Percentiles rank a stretch among this genome's conserved stretches.
Conservation (phyloP, 139 green algal genomes). For the Chlamydomonas asymmetrica region DNA sequence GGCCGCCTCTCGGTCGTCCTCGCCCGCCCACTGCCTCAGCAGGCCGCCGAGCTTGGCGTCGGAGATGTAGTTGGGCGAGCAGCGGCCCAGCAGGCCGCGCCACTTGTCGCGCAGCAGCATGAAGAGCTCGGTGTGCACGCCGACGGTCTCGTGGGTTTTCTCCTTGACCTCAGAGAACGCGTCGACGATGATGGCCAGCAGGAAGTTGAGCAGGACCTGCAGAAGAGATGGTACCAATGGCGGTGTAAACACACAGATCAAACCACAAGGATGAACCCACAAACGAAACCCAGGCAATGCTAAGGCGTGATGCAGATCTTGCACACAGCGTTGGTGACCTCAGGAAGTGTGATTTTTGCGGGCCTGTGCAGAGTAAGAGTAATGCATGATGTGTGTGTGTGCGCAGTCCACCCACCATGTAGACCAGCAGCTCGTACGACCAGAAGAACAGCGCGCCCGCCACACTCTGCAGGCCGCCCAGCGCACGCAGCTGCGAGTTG, state of each 20-base stretch:
- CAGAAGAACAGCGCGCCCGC: conserved; percentile 79
- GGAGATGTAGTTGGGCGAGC: conserved; percentile 54
- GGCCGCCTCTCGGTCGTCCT: conserved; percentile 32
- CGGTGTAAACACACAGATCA: too few species aligned
- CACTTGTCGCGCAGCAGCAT: conserved; percentile 65
- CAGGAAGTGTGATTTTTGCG: too few species aligned
- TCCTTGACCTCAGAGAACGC: conserved; percentile 81
- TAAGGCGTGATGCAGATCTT: too few species aligned
- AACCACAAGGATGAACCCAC: too few species aligned
- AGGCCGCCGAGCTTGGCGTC: conserved; percentile 59
- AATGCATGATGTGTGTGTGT: too few species aligned
- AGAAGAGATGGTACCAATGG: too few species aligned
- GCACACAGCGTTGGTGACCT: too few species aligned
- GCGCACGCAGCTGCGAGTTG: conserved; percentile 60
- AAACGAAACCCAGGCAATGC: too few species aligned
- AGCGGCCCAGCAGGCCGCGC: conserved; percentile 53
- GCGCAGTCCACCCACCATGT: too few species aligned
- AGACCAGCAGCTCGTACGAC: conserved; percentile 83
- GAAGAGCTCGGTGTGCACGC: conserved; percentile 73
- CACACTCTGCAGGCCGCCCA: conserved; percentile 68
- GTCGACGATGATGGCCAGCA: conserved; percentile 88
- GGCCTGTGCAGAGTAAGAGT: too few species aligned
- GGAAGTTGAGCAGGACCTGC: conserved; percentile 93
- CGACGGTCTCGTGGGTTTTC: conserved; percentile 67
- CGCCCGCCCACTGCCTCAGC: conserved; percentile 65